Evolutionary conservation across 2,329 filamentous ascomycete genomes (phyloP).

Genomic region (Paecilomyces sp.): DNA sequence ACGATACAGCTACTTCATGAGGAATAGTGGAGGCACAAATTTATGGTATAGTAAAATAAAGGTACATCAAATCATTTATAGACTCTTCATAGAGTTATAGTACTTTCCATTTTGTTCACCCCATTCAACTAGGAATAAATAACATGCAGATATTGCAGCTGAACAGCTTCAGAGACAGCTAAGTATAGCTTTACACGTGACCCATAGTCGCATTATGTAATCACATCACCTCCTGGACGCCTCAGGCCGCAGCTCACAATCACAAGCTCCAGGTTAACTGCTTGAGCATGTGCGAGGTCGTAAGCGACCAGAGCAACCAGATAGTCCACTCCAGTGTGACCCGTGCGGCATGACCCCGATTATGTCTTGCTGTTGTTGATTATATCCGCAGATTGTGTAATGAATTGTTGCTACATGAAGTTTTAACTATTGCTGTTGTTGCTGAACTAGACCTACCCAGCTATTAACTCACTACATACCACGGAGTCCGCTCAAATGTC

Average conservation of each 20-base stretch:
- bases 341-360: not conserved
- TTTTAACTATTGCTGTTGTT: not conserved
- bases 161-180: not conserved
- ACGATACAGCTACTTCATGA: not conserved
- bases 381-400: not conserved
- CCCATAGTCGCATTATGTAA: not conserved
- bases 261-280: not conserved
- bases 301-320: not conserved
- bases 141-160: not conserved
- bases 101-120: too few species aligned
- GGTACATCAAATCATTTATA: too few species aligned
- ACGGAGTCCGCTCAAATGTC: constrained; percentile 18
- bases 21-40: not conserved
- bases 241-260: not conserved
- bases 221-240: not conserved
- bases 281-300: not conserved
- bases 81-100: too few species aligned
- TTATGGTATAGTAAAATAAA: too few species aligned
- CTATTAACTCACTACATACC: not conserved
- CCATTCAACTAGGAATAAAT: not conserved
- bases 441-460: not conserved
- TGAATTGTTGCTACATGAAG: not conserved
- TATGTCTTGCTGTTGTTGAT: not conserved
- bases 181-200: too few species aligned
- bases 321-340: not conserved